phyloP scores from a whole-genome alignment of 441 rosid species.

The Aquilaria agallochum region DNA sequence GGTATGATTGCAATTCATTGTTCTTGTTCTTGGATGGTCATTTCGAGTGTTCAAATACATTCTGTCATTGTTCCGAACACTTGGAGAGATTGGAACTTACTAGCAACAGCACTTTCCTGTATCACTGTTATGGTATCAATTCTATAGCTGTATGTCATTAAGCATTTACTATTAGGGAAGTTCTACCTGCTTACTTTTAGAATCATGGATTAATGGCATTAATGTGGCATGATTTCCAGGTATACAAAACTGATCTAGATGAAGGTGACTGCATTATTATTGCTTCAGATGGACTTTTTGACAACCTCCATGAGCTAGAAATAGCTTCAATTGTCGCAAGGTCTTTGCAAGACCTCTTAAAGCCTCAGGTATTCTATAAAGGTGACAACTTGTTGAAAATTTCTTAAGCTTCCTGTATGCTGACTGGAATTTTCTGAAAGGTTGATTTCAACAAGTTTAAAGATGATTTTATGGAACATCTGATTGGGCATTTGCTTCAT shows the following conservation, averaged over 20 bases:
- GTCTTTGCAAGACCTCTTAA: slow-evolving; percentile 38
- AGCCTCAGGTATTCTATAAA: slow-evolving; percentile 49
- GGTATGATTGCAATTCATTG: slow-evolving; percentile 31
- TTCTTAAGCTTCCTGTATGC: neutral
- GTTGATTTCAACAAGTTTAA: too few relatives aligned
- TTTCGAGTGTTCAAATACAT: neutral
- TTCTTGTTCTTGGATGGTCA: neutral
- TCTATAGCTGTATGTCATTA: too few relatives aligned
- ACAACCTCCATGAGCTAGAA: slow-evolving; percentile 68
- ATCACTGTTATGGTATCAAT: too few relatives aligned
- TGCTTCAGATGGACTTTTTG: slow-evolving; percentile 78
- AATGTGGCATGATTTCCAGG: slow-evolving; percentile 27
- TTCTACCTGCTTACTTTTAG: too few relatives aligned
- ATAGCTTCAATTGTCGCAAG: slow-evolving; percentile 43
- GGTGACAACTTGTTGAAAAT: neutral
- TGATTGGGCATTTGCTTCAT: too few relatives aligned
- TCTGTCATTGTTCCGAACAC: neutral
- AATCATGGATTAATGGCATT: too few relatives aligned
- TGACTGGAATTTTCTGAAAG: too few relatives aligned
- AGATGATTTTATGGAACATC: too few relatives aligned
- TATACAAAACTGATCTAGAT: slow-evolving; percentile 40
- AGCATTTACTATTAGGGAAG: too few relatives aligned
- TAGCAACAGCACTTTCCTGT: too few relatives aligned
- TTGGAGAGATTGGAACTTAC: neutral
- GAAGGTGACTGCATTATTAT: slow-evolving; percentile 60